Evolutionary conservation across 176 grass and related monocot species (phyloP).

Genomic region (Zoysia pacifica): DNA sequence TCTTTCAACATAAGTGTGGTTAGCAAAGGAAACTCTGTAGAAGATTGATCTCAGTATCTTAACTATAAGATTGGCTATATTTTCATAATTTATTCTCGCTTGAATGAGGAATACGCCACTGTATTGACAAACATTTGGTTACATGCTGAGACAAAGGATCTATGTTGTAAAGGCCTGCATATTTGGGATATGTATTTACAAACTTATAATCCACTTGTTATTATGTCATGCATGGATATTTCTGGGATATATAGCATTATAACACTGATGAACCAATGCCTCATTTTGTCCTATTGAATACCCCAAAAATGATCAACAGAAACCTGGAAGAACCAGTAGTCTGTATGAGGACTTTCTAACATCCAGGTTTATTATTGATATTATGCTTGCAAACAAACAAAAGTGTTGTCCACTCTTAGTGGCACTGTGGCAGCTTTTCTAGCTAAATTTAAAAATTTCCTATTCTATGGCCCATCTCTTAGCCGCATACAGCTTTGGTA

Average conservation of each 20-base stretch:
- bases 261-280: background rate
- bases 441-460: background rate
- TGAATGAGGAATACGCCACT: background rate
- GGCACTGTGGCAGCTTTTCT: slow-evolving; percentile 8
- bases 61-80: background rate
- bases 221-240: background rate
- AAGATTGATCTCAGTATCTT: background rate
- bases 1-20: background rate
- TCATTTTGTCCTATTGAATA: background rate
- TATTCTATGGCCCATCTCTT: background rate
- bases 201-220: background rate
- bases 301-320: slow-evolving; percentile 17
- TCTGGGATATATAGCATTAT: background rate
- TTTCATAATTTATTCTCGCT: background rate
- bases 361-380: slow-evolving; percentile 20
- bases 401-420: background rate
- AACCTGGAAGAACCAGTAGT: background rate
- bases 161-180: background rate
- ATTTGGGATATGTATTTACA: background rate
- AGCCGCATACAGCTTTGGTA: background rate
- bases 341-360: background rate
- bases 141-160: background rate
- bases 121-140: background rate
- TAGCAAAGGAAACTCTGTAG: background rate
- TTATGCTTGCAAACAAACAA: slow-evolving; percentile 15